Evolutionary conservation across 352 stramenopile genomes (phyloP), one percentile per base, ranked within the genome.

Genomic region (Phytophthora agathidicida): DNA sequence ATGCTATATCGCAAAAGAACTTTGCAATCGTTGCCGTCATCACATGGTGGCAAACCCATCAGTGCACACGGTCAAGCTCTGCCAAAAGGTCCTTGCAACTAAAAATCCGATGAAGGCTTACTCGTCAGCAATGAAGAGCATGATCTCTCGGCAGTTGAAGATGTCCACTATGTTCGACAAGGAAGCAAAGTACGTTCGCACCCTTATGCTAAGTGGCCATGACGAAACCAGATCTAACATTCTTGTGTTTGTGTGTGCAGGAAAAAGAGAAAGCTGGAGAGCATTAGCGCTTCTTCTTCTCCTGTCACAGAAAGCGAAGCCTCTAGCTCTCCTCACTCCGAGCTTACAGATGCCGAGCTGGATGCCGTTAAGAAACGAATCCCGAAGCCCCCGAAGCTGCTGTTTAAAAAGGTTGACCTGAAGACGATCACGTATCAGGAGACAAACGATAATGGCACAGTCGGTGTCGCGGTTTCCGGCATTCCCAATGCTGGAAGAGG

Each of bases 91-190:
- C 0, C 50, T 85, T 27, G 84, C 84, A 7, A 81, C 74, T 36
- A 81, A 79, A 32, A 88, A 92, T 48, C 84, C 84, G 9, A 90
- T 86, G 57, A 91, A 89, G 59, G 83, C 80, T 19, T 94, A 92
- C 62, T 94, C 84, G 14, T 88, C 76, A 11, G 78, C 77, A 14
- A 94, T 94, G 84, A 94, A 91, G 64, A 90, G 83, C 36, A 91
- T 92, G 80, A 91, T 94, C 67, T 84, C 78, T 55, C 80, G 81
- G 2, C 84, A 94, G 46, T 89, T 94, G 78, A 89, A 90, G 59
- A 72, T 92, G n/a, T 86, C 77, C 5, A 52, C 84, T 2, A 60
- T 86, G 38, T 89, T 91, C 28, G 77, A 83, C 66, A 78, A 75
- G 54, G 79, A 89, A 35, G 72, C 63, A 39, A 84, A 90, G 83